phyloP scores from a whole-genome alignment of 148 eudicot genomes.

The Persicaria maculosa region DNA sequence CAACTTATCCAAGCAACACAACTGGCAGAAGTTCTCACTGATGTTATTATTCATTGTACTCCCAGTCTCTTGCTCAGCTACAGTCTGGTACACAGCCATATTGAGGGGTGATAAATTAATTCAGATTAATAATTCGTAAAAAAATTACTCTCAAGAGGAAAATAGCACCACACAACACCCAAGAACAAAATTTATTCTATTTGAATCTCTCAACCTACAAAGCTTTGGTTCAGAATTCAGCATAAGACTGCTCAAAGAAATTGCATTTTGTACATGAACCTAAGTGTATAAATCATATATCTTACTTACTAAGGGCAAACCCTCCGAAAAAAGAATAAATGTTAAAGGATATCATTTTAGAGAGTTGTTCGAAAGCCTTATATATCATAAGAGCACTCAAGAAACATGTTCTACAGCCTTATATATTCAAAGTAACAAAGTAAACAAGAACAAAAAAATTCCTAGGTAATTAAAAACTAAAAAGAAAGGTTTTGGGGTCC shows the following conservation, averaged over 20 bases:
- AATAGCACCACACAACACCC: not conserved
- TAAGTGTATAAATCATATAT: not conserved
- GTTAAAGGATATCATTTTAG: not conserved
- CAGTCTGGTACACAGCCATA: constrained; percentile 16
- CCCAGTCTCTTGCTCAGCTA: constrained; percentile 32
- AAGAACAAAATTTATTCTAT: not conserved
- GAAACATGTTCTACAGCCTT: not conserved
- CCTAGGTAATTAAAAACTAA: not conserved
- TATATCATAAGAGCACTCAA: not conserved
- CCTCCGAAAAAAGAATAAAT: not conserved
- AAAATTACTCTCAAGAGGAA: not conserved
- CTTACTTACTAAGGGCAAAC: not conserved
- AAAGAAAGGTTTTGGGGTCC: not conserved
- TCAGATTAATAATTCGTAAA: not conserved
- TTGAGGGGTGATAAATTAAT: not conserved
- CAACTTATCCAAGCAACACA: constrained; percentile 50
- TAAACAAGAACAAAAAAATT: not conserved
- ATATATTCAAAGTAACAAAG: not conserved
- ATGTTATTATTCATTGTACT: constrained; percentile 17
- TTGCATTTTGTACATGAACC: not conserved
- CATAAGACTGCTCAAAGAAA: constrained; percentile 2
- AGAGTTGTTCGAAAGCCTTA: not conserved
- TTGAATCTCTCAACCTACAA: not conserved
- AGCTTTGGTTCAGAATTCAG: not conserved
- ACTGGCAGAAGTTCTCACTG: constrained; percentile 54